Evolutionary conservation across 805 yeast species (phyloP).

Genomic region (Ogataea parapolymorpha): DNA sequence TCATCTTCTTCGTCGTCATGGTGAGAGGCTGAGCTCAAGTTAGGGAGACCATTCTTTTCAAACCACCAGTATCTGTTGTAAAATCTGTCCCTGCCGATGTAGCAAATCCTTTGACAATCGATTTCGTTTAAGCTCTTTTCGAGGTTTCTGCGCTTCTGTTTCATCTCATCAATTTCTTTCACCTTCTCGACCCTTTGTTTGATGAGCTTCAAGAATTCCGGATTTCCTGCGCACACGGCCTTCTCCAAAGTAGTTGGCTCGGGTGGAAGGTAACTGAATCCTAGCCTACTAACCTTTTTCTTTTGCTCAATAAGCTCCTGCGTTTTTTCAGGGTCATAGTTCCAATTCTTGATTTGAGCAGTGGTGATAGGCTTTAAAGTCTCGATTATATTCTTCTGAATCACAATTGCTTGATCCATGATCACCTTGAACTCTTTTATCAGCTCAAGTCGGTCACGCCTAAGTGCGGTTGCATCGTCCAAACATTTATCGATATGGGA

Average conservation of each 20-base stretch:
- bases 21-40: constrained; percentile 22
- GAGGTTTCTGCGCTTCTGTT: constrained; percentile 46
- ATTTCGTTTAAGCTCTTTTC: constrained; percentile 63
- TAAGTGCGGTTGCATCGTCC: constrained; percentile 56
- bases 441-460: constrained; percentile 65
- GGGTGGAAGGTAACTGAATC: constrained; percentile 25
- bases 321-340: constrained; percentile 24
- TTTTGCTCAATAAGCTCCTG: constrained; percentile 16
- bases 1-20: constrained; percentile 30
- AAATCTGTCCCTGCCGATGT: constrained; percentile 78
- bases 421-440: constrained; percentile 55
- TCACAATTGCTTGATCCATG: constrained; percentile 48
- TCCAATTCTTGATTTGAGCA: constrained; percentile 19
- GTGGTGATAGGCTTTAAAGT: constrained; percentile 29
- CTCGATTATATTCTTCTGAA: constrained; percentile 40
- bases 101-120: constrained; percentile 73
- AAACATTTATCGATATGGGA: constrained; percentile 62
- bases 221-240: constrained; percentile 39
- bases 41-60: constrained; percentile 79
- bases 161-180: constrained; percentile 42
- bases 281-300: constrained; percentile 27
- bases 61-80: constrained; percentile 96
- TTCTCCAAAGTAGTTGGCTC: constrained; percentile 35
- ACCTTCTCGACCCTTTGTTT: constrained; percentile 42
- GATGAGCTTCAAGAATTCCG: constrained; percentile 42